Evolutionary conservation across 106 monocot species (phyloP).

Genomic region (Apostasia ramifera): DNA sequence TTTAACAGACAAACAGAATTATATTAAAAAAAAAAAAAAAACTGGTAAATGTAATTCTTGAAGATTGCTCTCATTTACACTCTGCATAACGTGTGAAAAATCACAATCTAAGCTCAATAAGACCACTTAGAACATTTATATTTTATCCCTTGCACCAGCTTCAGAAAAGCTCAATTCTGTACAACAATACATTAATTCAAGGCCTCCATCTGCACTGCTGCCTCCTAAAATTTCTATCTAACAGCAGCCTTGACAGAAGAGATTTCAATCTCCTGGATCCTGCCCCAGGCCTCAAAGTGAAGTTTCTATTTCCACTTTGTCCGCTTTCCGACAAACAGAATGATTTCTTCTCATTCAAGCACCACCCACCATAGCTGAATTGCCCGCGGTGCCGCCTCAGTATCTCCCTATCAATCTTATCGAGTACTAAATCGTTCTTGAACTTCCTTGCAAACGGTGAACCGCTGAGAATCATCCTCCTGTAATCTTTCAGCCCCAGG

Average conservation of each 20-base stretch:
- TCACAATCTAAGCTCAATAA: too few species aligned
- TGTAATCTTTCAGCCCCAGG: conserved; percentile 51
- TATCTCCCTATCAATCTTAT: conserved; percentile 73
- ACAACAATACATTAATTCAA: background rate
- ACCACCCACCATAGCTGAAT: conserved; percentile 78
- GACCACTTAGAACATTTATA: too few species aligned
- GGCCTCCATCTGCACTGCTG: conserved; percentile 52
- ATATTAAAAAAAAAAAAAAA: too few species aligned
- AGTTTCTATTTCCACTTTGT: conserved; percentile 4
- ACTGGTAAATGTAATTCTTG: too few species aligned
- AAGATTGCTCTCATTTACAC: too few species aligned
- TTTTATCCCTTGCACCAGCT: too few species aligned
- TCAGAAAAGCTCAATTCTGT: too few species aligned
- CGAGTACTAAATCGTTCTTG: conserved; percentile 67
- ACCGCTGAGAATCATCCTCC: conserved; percentile 51
- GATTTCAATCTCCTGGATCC: conserved; percentile 74
- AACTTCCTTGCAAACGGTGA: conserved; percentile 75
- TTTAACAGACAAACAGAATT: too few species aligned
- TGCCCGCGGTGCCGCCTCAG: conserved; percentile 23
- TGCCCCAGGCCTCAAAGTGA: conserved; percentile 39
- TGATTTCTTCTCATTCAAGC: conserved; percentile 12
- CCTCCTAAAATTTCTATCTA: conserved; percentile 22
- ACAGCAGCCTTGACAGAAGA: conserved; percentile 38
- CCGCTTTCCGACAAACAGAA: conserved; percentile 17
- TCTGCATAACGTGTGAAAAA: too few species aligned